phyloP scores from a whole-genome alignment of 331 rosid genomes.

The Telfairia occidentalis region DNA sequence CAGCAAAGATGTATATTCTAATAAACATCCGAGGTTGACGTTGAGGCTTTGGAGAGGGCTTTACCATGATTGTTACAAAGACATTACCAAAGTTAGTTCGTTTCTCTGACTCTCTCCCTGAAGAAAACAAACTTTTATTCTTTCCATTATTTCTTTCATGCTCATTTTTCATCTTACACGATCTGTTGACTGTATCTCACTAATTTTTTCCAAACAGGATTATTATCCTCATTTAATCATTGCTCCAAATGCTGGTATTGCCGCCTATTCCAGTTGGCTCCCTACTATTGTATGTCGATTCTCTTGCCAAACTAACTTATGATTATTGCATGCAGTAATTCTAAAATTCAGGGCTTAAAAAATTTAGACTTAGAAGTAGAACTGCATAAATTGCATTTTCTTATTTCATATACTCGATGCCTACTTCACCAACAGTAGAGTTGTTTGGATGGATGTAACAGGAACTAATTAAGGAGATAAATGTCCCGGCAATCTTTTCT shows the following conservation, averaged over 20 bases:
- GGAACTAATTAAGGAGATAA: constrained; percentile 49
- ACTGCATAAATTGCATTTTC: not conserved
- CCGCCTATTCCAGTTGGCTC: constrained; percentile 83
- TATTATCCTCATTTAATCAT: constrained; percentile 53
- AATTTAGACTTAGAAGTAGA: not conserved
- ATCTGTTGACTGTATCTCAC: not conserved
- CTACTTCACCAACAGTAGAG: not conserved
- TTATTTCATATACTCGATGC: not conserved
- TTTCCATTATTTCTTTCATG: not conserved
- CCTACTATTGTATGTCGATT: constrained; percentile 54
- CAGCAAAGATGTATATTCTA: constrained; percentile 20
- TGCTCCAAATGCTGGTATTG: constrained; percentile 87
- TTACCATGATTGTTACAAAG: constrained; percentile 67
- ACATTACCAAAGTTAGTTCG: constrained; percentile 41
- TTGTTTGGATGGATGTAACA: constrained; percentile 19
- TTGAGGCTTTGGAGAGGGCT: constrained; percentile 59
- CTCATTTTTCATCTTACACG: constrained; percentile 2
- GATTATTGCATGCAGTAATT: not conserved
- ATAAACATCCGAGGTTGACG: constrained; percentile 30
- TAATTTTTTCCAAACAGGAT: constrained; percentile 28
- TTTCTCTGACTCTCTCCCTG: not conserved
- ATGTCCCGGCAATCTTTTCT: constrained; percentile 57
- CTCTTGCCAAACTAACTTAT: constrained; percentile 11
- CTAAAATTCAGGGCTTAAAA: not conserved
- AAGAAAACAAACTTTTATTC: not conserved